Percentiles rank a stretch among this genome's conserved stretches.
Conservation (phyloP, 2,329 filamentous ascomycete genomes). For the Fusarium veterinarium region DNA sequence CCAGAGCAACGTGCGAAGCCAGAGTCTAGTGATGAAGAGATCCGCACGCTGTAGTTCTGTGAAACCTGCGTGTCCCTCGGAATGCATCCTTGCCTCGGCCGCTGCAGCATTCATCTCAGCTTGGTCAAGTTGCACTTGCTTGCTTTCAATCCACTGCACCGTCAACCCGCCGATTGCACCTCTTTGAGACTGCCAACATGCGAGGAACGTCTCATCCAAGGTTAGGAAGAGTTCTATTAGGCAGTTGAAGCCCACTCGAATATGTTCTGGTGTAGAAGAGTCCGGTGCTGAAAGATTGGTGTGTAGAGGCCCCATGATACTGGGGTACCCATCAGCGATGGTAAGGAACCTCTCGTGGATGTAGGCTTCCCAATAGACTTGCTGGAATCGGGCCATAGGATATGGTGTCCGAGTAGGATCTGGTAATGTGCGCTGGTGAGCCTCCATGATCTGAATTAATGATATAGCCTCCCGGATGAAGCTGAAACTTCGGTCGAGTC, state of each 20-base stretch:
- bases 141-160: slow-evolving; percentile 54
- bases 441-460: slow-evolving; percentile 42
- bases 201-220: slow-evolving; percentile 54
- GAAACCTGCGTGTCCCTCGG: slow-evolving; percentile 44
- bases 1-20: slow-evolving; percentile 56
- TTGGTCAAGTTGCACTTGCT: slow-evolving; percentile 54
- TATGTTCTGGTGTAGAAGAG: slow-evolving; percentile 49
- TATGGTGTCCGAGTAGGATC: slow-evolving; percentile 25
- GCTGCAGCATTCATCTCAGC: slow-evolving; percentile 50
- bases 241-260: slow-evolving; percentile 53
- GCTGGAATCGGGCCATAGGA: slow-evolving; percentile 48
- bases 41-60: slow-evolving; percentile 56
- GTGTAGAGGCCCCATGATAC: slow-evolving; percentile 49
- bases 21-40: slow-evolving; percentile 55
- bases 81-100: slow-evolving; percentile 43
- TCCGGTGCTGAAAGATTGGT: slow-evolving; percentile 49
- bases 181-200: slow-evolving; percentile 51
- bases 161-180: slow-evolving; percentile 46
- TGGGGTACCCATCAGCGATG: slow-evolving; percentile 60
- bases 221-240: slow-evolving; percentile 53
- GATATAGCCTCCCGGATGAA: slow-evolving; percentile 63
- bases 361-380: slow-evolving; percentile 67
- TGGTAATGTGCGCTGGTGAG: slow-evolving; percentile 29
- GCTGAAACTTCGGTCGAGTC: slow-evolving; percentile 60
- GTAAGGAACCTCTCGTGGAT: slow-evolving; percentile 68